Evolutionary conservation across 768 basidiomycete genomes (phyloP), one percentile per base, ranked within the genome.

Genomic region (Exidia glandulosa): DNA sequence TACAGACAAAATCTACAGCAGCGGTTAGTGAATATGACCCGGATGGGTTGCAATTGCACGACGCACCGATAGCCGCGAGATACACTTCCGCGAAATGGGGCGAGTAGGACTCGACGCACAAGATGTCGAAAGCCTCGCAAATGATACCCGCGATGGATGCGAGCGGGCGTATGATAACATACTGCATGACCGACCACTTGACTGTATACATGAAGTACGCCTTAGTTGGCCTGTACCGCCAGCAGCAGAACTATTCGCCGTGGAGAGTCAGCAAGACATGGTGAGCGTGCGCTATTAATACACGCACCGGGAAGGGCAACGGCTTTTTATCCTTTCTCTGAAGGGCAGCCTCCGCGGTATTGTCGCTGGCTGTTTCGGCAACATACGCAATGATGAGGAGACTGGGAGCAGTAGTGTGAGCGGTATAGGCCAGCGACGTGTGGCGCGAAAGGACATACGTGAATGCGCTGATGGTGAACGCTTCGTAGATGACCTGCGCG

Each of bases 141-240:
- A 96, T 79, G 57, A 95, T 89, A 12, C 88, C 90, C 31, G 80
- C 81, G 60, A 94, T 83, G 31, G 87, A 87, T 27, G 81, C 77
- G 12, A 77, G 81, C 60, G 84, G 83, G 58, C 88, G 78, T 47
- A 93, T 73, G 60, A 92, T 81, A 27, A 89, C 84, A 68, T 93
- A 95, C 80, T 96, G 94, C 61, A 96, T 73, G 6, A 95, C 92
- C 41, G 81, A 77, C 90, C 91, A 94, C 82, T 91, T 66, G 34
- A 66, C 34, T 19, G 55, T 34, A 56, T 63, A 63, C 84, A 94
- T 89, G 69, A 95, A 95, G 72, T 94, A 92, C 2, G 86, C 77
- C 76, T 90, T 92, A 16, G 88, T 88, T 0, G 90, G 89, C 16
- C 89, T 76, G 68, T 87, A 92, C 66, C 87, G 77, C 83, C 83